phyloP scores from a whole-genome alignment of 164 flowering plant species.

The Akebia trifoliata region DNA sequence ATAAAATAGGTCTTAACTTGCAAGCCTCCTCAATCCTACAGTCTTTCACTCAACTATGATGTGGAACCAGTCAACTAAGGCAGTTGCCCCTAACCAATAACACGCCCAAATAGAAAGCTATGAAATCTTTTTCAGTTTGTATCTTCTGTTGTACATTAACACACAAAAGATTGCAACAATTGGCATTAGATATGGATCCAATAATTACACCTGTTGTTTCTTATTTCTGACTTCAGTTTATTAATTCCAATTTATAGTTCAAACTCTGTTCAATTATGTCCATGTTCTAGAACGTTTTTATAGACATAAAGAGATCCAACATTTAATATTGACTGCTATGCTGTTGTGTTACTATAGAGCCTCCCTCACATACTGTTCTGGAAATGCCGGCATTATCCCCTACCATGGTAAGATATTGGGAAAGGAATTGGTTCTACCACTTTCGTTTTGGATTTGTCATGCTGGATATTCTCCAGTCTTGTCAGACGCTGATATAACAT shows the following conservation, averaged over 20 bases:
- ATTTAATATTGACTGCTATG: slow-evolving; percentile 1
- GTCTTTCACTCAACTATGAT: not conserved
- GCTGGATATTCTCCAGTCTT: slow-evolving; percentile 2
- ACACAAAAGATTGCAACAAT: not conserved
- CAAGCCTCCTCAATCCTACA: not conserved
- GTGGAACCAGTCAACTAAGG: not conserved
- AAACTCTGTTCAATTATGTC: not conserved
- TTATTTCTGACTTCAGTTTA: no score
- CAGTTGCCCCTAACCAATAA: not conserved
- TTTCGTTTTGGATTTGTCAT: not conserved
- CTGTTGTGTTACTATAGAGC: slow-evolving; percentile 36
- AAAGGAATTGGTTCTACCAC: not conserved
- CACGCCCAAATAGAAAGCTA: not conserved
- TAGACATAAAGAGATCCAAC: not conserved
- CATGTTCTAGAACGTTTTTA: not conserved
- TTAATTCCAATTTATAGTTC: not conserved
- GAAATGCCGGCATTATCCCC: slow-evolving; percentile 94
- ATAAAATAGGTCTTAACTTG: not conserved
- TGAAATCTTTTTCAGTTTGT: not conserved
- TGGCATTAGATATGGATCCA: no score
- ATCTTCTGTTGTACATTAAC: not conserved
- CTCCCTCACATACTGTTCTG: slow-evolving; percentile 50
- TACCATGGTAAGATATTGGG: slow-evolving; percentile 62
- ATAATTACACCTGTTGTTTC: no score
- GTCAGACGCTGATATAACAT: slow-evolving; percentile 10